phyloP scores from a whole-genome alignment of 1,284 basidiomycete genomes.

The Anthracocystis setariae region DNA sequence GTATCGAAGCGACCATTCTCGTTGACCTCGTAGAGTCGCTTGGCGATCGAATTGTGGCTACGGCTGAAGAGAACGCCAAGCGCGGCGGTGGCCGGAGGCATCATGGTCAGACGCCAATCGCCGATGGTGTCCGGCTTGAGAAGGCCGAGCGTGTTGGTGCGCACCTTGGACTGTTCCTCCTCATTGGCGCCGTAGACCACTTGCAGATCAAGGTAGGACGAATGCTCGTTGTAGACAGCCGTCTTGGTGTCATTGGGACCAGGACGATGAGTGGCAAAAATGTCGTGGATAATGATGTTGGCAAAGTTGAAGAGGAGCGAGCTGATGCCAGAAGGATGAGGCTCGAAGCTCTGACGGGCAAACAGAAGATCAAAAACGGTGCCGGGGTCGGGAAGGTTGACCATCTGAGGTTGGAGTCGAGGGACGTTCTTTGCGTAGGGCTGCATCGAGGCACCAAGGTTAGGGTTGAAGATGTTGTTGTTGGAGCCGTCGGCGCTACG shows the following conservation, averaged over 20 bases:
- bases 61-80: slow-evolving; percentile 76
- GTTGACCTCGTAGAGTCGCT: slow-evolving; percentile 73
- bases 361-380: slow-evolving; percentile 48
- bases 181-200: slow-evolving; percentile 73
- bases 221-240: slow-evolving; percentile 73
- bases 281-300: slow-evolving; percentile 63
- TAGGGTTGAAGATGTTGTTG: slow-evolving; percentile 78
- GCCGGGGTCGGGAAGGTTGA: slow-evolving; percentile 46
- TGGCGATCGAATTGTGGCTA: slow-evolving; percentile 80
- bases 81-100: slow-evolving; percentile 79
- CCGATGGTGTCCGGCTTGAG: slow-evolving; percentile 48
- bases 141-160: slow-evolving; percentile 29
- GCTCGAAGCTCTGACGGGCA: slow-evolving; percentile 36
- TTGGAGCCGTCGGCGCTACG: slow-evolving; percentile 67
- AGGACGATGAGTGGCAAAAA: slow-evolving; percentile 51
- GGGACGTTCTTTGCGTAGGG: slow-evolving; percentile 48
- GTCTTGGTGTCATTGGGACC: slow-evolving; percentile 18
- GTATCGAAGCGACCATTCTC: slow-evolving; percentile 43
- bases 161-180: slow-evolving; percentile 28
- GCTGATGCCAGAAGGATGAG: slow-evolving; percentile 56
- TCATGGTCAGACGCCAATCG: slow-evolving; percentile 70
- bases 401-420: slow-evolving; percentile 27
- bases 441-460: slow-evolving; percentile 72
- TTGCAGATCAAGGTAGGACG: slow-evolving; percentile 81
- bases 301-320: slow-evolving; percentile 58